A percentile compares a stretch with the other conserved stretches of the same genome.
Conservation (phyloP, 306 rosid species). For the Pachyrhizus erosus region DNA sequence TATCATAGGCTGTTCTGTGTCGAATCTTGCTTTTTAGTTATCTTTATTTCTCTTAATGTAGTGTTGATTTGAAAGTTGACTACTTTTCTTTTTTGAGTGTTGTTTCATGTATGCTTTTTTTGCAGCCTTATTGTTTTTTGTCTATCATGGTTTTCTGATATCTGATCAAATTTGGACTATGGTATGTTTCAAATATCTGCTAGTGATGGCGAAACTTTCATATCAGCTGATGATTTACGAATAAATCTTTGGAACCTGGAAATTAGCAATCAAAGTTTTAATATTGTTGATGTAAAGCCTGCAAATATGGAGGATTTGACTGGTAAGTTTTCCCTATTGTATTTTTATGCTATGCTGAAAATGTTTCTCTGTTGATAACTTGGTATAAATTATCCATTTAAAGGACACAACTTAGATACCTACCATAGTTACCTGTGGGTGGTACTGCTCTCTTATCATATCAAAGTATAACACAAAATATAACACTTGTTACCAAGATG, state of each 20-base stretch:
- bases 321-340: conserved; percentile 63
- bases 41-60: not conserved
- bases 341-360: conserved; percentile 8
- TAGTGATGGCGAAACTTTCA: conserved; percentile 98
- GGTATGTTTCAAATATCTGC: conserved; percentile 39
- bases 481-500: not conserved
- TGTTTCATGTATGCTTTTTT: conserved; percentile 15
- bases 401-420: not conserved
- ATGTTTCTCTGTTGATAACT: conserved; percentile 8
- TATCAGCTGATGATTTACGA: conserved; percentile 99
- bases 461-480: not conserved
- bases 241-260: conserved; percentile 99
- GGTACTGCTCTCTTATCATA: not conserved
- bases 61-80: conserved; percentile 26
- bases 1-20: not conserved
- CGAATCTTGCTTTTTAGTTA: not conserved
- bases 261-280: conserved; percentile 97
- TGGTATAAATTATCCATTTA: conserved; percentile 2
- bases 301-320: conserved; percentile 99
- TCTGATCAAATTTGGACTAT: conserved; percentile 42
- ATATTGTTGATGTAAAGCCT: conserved; percentile 98
- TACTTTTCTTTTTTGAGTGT: not conserved
- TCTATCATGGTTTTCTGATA: conserved; percentile 31
- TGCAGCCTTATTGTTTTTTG: not conserved
- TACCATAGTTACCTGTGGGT: not conserved